Base-by-base conservation (phyloP, 2,329 filamentous ascomycete genomes). In the Aspergillus aculeatus region DNA sequence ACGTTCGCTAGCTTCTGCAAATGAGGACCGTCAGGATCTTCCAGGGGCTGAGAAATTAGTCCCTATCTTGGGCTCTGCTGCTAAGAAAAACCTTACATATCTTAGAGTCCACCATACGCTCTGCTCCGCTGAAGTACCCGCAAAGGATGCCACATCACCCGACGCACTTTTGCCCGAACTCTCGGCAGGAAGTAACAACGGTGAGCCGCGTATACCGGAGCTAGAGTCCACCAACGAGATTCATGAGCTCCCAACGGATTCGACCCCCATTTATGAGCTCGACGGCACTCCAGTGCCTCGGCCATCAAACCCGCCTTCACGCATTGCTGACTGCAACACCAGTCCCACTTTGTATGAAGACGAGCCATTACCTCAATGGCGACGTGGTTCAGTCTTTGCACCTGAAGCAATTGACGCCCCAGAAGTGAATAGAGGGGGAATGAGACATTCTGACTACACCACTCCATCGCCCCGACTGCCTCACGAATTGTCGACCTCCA, bases 1-100 rank as follows among this genome's bases (percentile, higher is more conserved):
- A 47, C 38, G 52, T 24, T 32, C 61, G 12, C 50, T 61, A 7
- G 55, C 59, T n/a, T 55, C 56, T 24, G 35, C 55, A 12, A 51
- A 62, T 38, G 54, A 55, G 32, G 50, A 64, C 29, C 52, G 54
- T 31, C 64, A 64, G n/a, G 67, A 64, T 10, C 71, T 81, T 55
- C 81, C 82, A 4, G 81, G 82, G 4, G 78, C 80, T 2, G 83
- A 84, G 61, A 85, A 84, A 64, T 73, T 87, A 5, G 80, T 81
- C 21, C 81, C 83, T 1, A 68, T 83, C 1, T 66, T 87, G 24
- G 77, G 77, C 7, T 75, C 78, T 21, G 73, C 74, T 61, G 82
- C 80, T 9, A 75, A 78, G 7, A 74, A 81, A 1, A 79, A 75
- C 26, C 59, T 87, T 64, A 82, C 77, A 2, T 85, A 84, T 66